A percentile compares a stretch with the other conserved stretches of the same genome.
Evolutionary conservation across 192 early-diverging fungal species (phyloP).

Genomic region (Mortierella antarctica): DNA sequence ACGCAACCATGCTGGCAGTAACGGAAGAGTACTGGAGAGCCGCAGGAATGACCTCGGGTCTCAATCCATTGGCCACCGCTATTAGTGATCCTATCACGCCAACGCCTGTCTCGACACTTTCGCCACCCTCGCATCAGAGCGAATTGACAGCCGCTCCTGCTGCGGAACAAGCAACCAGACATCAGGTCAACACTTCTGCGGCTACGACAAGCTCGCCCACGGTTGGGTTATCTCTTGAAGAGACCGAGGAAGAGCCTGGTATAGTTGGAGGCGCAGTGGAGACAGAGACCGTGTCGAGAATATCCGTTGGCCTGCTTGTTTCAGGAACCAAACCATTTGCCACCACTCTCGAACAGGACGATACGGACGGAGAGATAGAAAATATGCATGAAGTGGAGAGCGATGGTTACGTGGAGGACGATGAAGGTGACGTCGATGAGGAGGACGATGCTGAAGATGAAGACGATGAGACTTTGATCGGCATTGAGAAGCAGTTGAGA

Average conservation of each 20-base stretch:
- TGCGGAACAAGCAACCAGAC: not conserved
- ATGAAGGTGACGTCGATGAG: conserved; percentile 21
- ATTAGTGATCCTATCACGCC: not conserved
- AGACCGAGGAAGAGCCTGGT: not conserved
- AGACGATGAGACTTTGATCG: not conserved
- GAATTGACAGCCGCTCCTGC: not conserved
- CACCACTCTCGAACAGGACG: conserved; percentile 17
- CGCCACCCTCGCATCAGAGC: not conserved
- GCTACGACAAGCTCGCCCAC: not conserved
- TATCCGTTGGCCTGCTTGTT: not conserved
- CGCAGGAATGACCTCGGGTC: conserved; percentile 24
- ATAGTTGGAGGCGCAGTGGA: not conserved
- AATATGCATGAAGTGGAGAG: conserved; percentile 11
- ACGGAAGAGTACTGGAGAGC: conserved; percentile 50
- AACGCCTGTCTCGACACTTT: not conserved
- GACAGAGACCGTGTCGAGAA: not conserved
- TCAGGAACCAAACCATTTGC: not conserved
- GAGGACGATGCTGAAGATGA: conserved; percentile 10
- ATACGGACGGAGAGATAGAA: conserved; percentile 32
- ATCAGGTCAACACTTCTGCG: conserved; percentile 10
- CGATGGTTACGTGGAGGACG: conserved; percentile 27
- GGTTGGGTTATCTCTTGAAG: conserved; percentile 24
- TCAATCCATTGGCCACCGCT: not conserved
- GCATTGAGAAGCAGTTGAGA: not conserved
- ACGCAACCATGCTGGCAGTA: conserved; percentile 35